phyloP scores from a whole-genome alignment of 2,329 filamentous ascomycete species.

The Penicillium sumatraense region DNA sequence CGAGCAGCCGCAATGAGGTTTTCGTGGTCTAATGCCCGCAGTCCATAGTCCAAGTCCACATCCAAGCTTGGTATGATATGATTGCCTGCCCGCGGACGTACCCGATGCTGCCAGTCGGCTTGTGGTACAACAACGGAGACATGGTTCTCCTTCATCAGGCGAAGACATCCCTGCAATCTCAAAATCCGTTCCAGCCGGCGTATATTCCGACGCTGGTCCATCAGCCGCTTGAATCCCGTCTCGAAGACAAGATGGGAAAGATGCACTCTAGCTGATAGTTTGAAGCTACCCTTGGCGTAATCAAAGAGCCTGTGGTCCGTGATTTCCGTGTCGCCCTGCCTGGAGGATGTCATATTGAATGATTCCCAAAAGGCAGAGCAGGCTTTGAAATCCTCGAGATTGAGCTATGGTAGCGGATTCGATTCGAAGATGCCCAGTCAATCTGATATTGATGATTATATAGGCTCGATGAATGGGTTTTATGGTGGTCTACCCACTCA shows the following conservation, averaged over 20 bases:
- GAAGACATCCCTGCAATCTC: constrained; percentile 12
- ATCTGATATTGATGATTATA: not conserved
- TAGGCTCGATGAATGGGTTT: not conserved
- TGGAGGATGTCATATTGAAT: not conserved
- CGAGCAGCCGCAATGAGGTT: constrained; percentile 9
- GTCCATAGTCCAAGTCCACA: constrained; percentile 7
- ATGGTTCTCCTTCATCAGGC: constrained; percentile 12
- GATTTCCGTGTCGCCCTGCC: not conserved
- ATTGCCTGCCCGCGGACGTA: constrained; percentile 1
- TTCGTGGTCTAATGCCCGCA: constrained; percentile 9
- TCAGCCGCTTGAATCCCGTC: constrained; percentile 7
- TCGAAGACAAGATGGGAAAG: constrained; percentile 11
- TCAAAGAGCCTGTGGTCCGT: constrained; percentile 5
- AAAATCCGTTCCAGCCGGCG: constrained; percentile 9
- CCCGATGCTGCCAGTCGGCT: constrained; percentile 12
- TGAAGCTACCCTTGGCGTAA: constrained; percentile 5
- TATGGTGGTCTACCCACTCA: not conserved
- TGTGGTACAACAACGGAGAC: constrained; percentile 9
- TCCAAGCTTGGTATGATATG: constrained; percentile 1
- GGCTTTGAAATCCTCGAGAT: not conserved
- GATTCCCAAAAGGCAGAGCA: not conserved
- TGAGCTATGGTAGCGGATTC: no score
- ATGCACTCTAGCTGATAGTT: constrained; percentile 8
- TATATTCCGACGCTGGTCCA: constrained; percentile 13
- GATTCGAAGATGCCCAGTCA: not conserved